These are phyloP conservation scores for Piedraia hortae DNA, from an alignment of 2,329 filamentous ascomycete species.

Conservation along the genomic window DNA sequence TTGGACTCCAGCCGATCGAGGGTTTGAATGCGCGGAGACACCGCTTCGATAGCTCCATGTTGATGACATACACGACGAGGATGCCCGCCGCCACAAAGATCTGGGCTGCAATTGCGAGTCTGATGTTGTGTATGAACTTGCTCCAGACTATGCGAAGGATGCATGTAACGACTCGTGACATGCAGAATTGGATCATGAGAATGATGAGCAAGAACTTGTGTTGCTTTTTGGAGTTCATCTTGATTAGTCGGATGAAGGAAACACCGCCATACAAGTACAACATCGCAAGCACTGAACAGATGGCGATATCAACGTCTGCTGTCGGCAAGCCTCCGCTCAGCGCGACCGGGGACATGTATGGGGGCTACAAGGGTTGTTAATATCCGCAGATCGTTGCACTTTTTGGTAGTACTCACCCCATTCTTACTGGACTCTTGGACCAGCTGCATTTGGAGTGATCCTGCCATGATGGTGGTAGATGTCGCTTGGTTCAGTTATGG, in stretches of 20 bases:
- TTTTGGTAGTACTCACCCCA: neutral
- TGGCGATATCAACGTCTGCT: slow-evolving; percentile 15
- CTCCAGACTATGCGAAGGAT: slow-evolving; percentile 13
- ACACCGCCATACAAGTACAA: slow-evolving; percentile 16
- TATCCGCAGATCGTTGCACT: neutral
- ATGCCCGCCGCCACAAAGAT: slow-evolving; percentile 11
- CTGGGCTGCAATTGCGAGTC: slow-evolving; percentile 9
- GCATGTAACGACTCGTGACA: slow-evolving; percentile 16
- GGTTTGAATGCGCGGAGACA: slow-evolving; percentile 9
- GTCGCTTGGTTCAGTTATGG: too few relatives aligned
- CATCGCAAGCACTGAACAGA: slow-evolving; percentile 15
- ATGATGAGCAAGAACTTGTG: slow-evolving; percentile 17
- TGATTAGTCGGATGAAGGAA: slow-evolving; percentile 17
- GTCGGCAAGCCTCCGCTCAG: slow-evolving; percentile 14
- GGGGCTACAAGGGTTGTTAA: slow-evolving; percentile 4
- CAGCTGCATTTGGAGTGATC: too few relatives aligned
- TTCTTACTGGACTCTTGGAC: too few relatives aligned
- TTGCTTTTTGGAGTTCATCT: slow-evolving; percentile 12
- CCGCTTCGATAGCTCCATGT: slow-evolving; percentile 9
- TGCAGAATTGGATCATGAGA: slow-evolving; percentile 18
- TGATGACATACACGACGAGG: slow-evolving; percentile 10
- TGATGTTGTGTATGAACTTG: slow-evolving; percentile 7
- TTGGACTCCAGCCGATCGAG: slow-evolving; percentile 8
- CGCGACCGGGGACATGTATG: slow-evolving; percentile 8
- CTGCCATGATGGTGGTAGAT: too few relatives aligned